Evolutionary conservation across 2,329 filamentous ascomycete genomes (phyloP).

Genomic region (Myriosclerotinia curreyana): DNA sequence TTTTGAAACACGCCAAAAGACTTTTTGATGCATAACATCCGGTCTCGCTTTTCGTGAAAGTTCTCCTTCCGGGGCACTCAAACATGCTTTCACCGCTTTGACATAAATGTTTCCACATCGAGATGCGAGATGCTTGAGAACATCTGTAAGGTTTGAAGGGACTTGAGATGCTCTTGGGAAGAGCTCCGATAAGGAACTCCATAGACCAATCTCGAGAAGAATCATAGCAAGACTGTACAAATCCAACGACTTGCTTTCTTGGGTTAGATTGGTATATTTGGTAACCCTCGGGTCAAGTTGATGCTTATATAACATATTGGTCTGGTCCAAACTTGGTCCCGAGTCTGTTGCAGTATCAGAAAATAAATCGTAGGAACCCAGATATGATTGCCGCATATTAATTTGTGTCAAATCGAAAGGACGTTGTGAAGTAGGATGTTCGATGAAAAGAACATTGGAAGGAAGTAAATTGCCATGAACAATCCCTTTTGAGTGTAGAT

Average conservation of each 20-base stretch:
- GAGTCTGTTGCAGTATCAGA: constrained; percentile 43
- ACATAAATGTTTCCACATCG: constrained; percentile 71
- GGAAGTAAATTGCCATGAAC: constrained; percentile 68
- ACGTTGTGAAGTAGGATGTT: constrained; percentile 30
- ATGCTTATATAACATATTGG: constrained; percentile 53
- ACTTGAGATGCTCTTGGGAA: constrained; percentile 33
- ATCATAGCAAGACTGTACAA: constrained; percentile 72
- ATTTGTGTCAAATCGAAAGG: constrained; percentile 40
- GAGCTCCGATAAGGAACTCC: constrained; percentile 57
- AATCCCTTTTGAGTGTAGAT: constrained; percentile 66
- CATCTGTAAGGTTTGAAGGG: constrained; percentile 31
- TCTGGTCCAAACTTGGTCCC: constrained; percentile 26
- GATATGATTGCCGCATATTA: constrained; percentile 64
- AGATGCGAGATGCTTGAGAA: constrained; percentile 41
- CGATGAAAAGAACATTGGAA: constrained; percentile 65
- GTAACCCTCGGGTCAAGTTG: constrained; percentile 58
- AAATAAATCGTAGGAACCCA: constrained; percentile 75
- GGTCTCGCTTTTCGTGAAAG: constrained; percentile 47
- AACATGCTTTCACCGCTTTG: constrained; percentile 70
- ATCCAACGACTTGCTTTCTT: constrained; percentile 60
- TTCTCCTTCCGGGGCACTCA: constrained; percentile 65
- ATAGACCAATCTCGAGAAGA: constrained; percentile 71
- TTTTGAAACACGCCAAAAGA: constrained; percentile 50
- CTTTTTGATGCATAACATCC: constrained; percentile 55
- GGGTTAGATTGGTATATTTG: constrained; percentile 49